Conservation (phyloP, 208 protist species). For the Wallacemonas sp. region DNA sequence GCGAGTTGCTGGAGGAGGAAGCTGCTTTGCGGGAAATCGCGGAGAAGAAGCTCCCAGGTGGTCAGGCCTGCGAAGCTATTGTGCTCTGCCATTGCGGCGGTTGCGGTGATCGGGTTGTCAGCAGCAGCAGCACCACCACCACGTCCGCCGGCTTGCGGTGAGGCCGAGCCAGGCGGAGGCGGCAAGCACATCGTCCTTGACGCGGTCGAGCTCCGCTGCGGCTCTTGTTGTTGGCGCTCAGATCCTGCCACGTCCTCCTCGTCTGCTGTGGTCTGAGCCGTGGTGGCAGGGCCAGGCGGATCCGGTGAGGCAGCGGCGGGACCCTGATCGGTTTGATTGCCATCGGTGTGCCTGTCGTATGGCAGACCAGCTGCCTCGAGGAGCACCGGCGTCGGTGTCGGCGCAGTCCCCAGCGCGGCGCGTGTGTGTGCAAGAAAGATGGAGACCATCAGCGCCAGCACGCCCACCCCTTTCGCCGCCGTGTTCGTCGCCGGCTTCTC, state of each 20-base stretch:
- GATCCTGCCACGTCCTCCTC: no score
- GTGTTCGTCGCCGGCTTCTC: not conserved
- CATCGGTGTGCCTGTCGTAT: no score
- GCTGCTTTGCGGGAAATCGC: constrained; percentile 57
- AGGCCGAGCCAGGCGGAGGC: no score
- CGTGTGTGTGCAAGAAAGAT: constrained; percentile 69
- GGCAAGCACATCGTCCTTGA: not conserved
- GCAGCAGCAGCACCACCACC: not conserved
- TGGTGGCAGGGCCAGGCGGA: no score
- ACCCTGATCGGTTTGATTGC: constrained; percentile 8
- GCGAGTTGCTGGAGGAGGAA: constrained; percentile 86
- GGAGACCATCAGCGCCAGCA: constrained; percentile 60
- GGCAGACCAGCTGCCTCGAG: constrained; percentile 17
- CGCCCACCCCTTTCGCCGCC: constrained; percentile 20
- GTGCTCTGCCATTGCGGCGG: not conserved
- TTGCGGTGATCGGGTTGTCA: not conserved
- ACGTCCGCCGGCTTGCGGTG: not conserved
- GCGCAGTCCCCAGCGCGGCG: constrained; percentile 60
- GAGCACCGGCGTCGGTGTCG: constrained; percentile 27
- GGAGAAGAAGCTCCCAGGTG: constrained; percentile 62
- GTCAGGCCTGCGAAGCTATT: constrained; percentile 32
- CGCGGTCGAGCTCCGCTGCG: not conserved
- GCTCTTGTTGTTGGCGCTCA: no score
- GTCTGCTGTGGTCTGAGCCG: no score
- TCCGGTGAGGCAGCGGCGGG: no score